Evolutionary conservation across 2,329 filamentous ascomycete genomes (phyloP).

Genomic region (Moelleriella libera): DNA sequence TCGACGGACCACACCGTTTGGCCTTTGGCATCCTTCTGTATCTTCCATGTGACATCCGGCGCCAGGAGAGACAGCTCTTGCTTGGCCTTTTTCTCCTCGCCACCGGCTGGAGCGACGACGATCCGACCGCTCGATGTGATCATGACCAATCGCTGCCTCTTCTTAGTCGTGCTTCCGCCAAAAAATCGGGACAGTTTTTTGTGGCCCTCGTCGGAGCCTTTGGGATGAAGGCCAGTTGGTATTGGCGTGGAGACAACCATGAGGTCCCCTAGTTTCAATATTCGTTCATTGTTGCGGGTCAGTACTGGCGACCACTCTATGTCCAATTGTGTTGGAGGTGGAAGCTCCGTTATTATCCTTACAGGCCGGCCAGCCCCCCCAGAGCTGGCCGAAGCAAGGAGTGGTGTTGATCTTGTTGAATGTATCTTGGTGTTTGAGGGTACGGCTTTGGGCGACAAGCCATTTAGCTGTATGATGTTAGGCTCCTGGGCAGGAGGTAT

Average conservation of each 20-base stretch:
- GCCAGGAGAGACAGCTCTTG: constrained; percentile 75
- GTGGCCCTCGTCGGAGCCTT: constrained; percentile 57
- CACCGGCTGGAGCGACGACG: constrained; percentile 78
- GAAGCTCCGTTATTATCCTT: constrained; percentile 83
- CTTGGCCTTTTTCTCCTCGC: constrained; percentile 92
- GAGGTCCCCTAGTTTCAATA: constrained; percentile 84
- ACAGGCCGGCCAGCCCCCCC: constrained; percentile 48
- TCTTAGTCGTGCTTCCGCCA: constrained; percentile 80
- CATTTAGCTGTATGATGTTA: constrained; percentile 59
- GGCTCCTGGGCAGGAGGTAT: constrained; percentile 63
- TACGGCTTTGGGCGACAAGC: constrained; percentile 18
- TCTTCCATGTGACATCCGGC: constrained; percentile 65
- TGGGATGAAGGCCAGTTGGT: constrained; percentile 58
- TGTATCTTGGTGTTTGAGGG: constrained; percentile 13
- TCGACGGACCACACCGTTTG: constrained; percentile 82
- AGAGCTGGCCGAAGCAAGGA: constrained; percentile 19
- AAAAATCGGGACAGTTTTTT: constrained; percentile 93
- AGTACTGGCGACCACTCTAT: constrained; percentile 98
- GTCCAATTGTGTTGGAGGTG: constrained; percentile 90
- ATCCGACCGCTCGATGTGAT: constrained; percentile 85
- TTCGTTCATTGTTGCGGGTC: constrained; percentile 81
- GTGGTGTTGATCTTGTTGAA: constrained; percentile 15
- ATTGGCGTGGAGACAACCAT: constrained; percentile 70
- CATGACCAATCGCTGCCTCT: constrained; percentile 85
- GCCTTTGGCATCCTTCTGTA: constrained; percentile 73